Percentiles rank a stretch among this genome's conserved stretches.
Conservation (phyloP, 169 alveolate genomes). For the Eimeria maxima region DNA sequence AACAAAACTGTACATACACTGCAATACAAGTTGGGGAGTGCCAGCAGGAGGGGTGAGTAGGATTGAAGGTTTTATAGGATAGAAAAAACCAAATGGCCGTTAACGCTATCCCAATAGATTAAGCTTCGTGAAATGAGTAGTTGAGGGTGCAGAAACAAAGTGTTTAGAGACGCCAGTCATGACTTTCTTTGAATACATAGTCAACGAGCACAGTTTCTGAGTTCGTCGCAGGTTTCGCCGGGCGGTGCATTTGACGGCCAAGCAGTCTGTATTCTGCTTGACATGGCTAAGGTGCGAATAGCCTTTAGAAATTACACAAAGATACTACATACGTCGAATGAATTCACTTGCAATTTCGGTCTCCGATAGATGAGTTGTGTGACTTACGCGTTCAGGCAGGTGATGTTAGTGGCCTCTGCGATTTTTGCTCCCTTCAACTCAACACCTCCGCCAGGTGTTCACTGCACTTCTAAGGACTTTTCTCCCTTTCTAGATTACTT, state of each 20-base stretch:
- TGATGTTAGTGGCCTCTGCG: constrained; percentile 79
- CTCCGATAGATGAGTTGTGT: background rate
- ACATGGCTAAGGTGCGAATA: constrained; percentile 33
- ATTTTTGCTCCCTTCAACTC: constrained; percentile 77
- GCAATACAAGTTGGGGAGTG: background rate
- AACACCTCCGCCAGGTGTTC: constrained; percentile 77
- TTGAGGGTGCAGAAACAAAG: background rate
- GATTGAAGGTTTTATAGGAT: background rate
- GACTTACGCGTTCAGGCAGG: constrained; percentile 60
- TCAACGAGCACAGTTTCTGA: background rate
- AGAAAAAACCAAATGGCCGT: background rate
- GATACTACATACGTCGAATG: background rate
- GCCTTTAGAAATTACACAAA: background rate
- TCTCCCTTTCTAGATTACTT: background rate
- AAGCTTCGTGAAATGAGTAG: background rate
- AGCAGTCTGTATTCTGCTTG: constrained; percentile 72
- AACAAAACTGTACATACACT: background rate
- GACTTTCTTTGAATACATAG: background rate
- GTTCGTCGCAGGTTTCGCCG: constrained; percentile 56
- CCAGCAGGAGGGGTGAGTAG: background rate
- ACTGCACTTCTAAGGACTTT: background rate
- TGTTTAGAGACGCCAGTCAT: background rate
- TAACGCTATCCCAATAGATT: background rate
- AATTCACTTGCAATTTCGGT: background rate
- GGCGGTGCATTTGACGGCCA: constrained; percentile 82